Base-by-base conservation (phyloP, 2,329 filamentous ascomycete species). In the Pseudodiploospora longispora region DNA sequence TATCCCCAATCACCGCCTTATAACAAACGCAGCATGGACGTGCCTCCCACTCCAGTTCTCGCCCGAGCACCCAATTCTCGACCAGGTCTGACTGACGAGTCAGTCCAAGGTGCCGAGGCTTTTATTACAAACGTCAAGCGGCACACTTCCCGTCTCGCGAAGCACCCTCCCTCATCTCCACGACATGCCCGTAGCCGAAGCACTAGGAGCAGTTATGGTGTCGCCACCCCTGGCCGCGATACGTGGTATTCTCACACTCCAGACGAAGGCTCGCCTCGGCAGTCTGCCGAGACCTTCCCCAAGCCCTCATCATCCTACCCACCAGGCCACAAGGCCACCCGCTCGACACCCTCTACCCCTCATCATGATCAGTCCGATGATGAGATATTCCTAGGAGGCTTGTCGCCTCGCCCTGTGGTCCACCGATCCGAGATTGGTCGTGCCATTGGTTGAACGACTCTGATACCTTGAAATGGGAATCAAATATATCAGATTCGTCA, bases 41-140 rank as follows among this genome's bases (percentile, higher is more conserved):
- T 70, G 6, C 72, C 73, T 1, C 61, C 65, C 27, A 65, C 73
- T 3, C 71, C 76, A 1, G 70, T 80, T 7, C 64, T 79, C 29
- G 78, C 78, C 9, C 67, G 72, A 39, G 80, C 80, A 6, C 79
- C 80, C 9, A 83, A 83, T 52, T 69, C 79, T n/a, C 67, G 79
- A 19, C 70, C 70, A 1, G 80, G 80, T 10, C 68, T 83, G 5
- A 83, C 80, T 3, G 79, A 83, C 49, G 76, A 82, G 52, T 61
- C 71, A 2, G 59, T 82, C 3, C 77, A 78, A 5, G 79, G 80
- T 31, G 79, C 76, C 46, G 72, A 74, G 38, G 76, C 80, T 4
- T 83, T 79, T 50, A 58, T 83, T 30, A 60, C 71, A 6, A 63
- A 67, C 8, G 65, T 73, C 1, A 79, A 71, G 58, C 70, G 75